phyloP scores from a whole-genome alignment of 1,284 basidiomycete species.

The Pisolithus thermaeus region DNA sequence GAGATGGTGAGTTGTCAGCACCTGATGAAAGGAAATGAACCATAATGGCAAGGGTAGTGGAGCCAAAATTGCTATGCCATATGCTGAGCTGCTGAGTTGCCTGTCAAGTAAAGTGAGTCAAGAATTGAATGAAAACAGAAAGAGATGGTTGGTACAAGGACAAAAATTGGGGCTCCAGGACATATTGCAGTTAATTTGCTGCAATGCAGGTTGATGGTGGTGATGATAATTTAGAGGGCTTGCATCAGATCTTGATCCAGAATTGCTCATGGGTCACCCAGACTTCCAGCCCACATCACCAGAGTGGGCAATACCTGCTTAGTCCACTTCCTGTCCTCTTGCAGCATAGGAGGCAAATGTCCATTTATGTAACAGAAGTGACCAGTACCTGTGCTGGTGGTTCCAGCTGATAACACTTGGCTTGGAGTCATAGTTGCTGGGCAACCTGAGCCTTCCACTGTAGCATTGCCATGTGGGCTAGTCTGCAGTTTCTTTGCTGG shows the following conservation, averaged over 20 bases:
- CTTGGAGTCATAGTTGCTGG: too few species aligned
- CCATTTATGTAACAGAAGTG: not conserved
- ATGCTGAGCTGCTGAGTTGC: conserved; percentile 2
- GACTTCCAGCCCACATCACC: too few species aligned
- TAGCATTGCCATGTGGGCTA: too few species aligned
- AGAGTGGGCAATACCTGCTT: too few species aligned
- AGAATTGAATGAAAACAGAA: not conserved
- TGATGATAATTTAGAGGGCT: not conserved
- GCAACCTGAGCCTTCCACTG: too few species aligned
- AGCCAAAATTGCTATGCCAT: conserved; percentile 10
- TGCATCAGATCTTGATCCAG: not conserved
- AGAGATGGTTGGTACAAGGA: not conserved
- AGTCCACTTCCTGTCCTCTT: too few species aligned
- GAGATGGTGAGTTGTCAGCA: not conserved
- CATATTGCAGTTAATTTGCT: not conserved
- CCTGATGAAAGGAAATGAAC: conserved; percentile 3
- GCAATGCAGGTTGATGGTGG: not conserved
- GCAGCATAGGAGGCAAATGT: not conserved
- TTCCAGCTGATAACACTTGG: not conserved
- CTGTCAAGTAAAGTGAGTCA: not conserved
- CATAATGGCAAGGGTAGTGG: conserved; percentile 1
- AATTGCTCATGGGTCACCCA: too few species aligned
- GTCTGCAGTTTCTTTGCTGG: not conserved
- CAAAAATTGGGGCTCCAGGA: not conserved
- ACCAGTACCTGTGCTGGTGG: not conserved